A percentile compares a stretch with the other conserved stretches of the same genome.
These are phyloP conservation scores for Moricandia moricandioides DNA, from an alignment of 345 rosid genomes.

Conservation along the genomic window DNA sequence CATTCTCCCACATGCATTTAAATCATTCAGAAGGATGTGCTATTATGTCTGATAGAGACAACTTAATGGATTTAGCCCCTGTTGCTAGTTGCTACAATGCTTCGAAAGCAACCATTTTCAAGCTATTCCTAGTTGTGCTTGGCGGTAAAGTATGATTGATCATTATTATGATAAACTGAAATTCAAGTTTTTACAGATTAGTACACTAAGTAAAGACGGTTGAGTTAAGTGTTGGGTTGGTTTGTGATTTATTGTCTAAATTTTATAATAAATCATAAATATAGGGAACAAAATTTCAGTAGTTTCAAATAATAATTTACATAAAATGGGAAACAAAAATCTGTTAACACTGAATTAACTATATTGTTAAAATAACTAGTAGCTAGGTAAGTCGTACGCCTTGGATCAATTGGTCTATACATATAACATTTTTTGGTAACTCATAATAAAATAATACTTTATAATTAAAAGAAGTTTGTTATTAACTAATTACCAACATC, in stretches of 20 bases:
- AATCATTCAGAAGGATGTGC: background rate
- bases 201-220: background rate
- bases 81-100: background rate
- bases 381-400: background rate
- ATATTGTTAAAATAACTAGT: background rate
- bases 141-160: background rate
- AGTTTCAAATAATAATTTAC: background rate
- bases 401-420: background rate
- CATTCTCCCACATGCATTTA: constrained; percentile 22
- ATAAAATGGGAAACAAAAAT: background rate
- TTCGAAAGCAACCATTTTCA: constrained; percentile 10
- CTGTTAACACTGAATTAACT: background rate
- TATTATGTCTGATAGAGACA: constrained; percentile 12
- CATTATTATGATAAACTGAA: background rate
- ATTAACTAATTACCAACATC: background rate
- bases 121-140: background rate
- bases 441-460: background rate
- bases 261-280: background rate
- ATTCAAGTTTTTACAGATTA: no score
- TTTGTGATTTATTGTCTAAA: background rate
- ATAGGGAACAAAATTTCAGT: background rate
- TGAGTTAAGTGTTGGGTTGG: background rate
- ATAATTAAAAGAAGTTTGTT: background rate
- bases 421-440: background rate
- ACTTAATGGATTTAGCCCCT: constrained; percentile 21